Conservation (phyloP, 23 red algal genomes). For the Chondrus crispus region DNA sequence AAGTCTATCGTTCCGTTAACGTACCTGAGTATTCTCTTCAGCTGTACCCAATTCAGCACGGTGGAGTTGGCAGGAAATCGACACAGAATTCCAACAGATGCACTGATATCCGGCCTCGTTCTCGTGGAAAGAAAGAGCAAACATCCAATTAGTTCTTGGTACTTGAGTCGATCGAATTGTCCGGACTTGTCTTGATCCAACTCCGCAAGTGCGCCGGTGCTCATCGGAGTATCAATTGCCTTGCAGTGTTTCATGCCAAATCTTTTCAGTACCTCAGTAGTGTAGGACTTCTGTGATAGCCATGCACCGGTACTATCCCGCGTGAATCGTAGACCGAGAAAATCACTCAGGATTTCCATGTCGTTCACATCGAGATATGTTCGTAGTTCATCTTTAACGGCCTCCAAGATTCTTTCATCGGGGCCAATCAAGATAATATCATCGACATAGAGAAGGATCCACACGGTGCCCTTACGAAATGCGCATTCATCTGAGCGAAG, state of each 20-base stretch:
- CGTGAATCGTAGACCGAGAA: background rate
- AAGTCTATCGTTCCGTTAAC: background rate
- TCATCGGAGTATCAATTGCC: background rate
- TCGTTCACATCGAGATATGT: background rate
- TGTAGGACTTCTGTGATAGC: background rate
- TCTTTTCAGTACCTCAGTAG: background rate
- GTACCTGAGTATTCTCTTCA: background rate
- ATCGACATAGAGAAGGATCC: no score
- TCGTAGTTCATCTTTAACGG: background rate
- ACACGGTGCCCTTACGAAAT: no score
- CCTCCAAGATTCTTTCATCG: no score
- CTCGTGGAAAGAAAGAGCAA: background rate
- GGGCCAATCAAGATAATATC: no score
- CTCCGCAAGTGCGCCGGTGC: background rate
- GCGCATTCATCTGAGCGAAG: no score
- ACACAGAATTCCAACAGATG: background rate
- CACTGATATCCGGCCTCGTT: background rate
- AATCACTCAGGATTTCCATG: background rate
- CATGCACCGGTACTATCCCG: background rate
- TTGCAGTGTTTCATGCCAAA: conserved; percentile 14
- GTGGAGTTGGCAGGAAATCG: background rate
- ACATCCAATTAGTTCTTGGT: background rate
- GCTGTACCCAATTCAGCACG: background rate
- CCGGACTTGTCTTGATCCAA: background rate
- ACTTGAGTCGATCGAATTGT: background rate